A percentile compares a stretch with the other conserved stretches of the same genome.
Evolutionary conservation across 1,139 yeast species (phyloP).

Genomic region (Yamadazyma spencermartinsiae): DNA sequence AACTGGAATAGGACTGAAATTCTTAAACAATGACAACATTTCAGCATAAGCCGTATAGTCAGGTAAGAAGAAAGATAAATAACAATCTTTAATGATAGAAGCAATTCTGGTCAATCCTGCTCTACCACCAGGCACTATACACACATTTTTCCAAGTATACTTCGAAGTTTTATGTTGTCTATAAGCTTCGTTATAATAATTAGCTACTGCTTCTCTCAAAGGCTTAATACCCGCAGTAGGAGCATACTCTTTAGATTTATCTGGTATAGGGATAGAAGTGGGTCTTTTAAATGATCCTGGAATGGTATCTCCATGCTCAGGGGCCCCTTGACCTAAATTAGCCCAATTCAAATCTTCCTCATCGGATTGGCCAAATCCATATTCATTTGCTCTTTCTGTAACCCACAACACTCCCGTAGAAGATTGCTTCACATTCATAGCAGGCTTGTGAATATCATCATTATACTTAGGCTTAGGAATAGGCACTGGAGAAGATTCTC

Average conservation of each 20-base stretch:
- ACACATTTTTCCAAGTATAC: constrained; percentile 65
- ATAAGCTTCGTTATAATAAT: constrained; percentile 58
- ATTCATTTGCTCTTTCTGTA: constrained; percentile 63
- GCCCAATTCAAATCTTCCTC: constrained; percentile 57
- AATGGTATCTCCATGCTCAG: constrained; percentile 63
- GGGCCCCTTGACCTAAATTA: constrained; percentile 71
- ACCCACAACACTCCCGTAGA: constrained; percentile 74
- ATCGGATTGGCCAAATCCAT: constrained; percentile 46
- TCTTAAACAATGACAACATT: constrained; percentile 65
- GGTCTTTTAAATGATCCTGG: constrained; percentile 66
- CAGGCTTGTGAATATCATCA: constrained; percentile 55
- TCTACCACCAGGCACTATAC: constrained; percentile 71
- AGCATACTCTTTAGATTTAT: constrained; percentile 58
- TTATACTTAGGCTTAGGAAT: constrained; percentile 49
- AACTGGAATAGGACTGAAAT: constrained; percentile 68
- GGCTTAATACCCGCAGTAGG: constrained; percentile 65
- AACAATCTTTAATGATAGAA: constrained; percentile 61
- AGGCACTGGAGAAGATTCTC: constrained; percentile 52
- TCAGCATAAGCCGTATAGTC: constrained; percentile 76
- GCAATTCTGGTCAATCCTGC: constrained; percentile 71
- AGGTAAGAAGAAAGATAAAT: constrained; percentile 63
- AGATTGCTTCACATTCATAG: constrained; percentile 60
- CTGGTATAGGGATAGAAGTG: constrained; percentile 50
- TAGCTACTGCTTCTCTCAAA: constrained; percentile 62
- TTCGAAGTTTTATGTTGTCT: constrained; percentile 51